Percentiles rank a stretch among this genome's conserved stretches.
phyloP scores from a whole-genome alignment of 768 basidiomycete species.

The Serendipita sp. region DNA sequence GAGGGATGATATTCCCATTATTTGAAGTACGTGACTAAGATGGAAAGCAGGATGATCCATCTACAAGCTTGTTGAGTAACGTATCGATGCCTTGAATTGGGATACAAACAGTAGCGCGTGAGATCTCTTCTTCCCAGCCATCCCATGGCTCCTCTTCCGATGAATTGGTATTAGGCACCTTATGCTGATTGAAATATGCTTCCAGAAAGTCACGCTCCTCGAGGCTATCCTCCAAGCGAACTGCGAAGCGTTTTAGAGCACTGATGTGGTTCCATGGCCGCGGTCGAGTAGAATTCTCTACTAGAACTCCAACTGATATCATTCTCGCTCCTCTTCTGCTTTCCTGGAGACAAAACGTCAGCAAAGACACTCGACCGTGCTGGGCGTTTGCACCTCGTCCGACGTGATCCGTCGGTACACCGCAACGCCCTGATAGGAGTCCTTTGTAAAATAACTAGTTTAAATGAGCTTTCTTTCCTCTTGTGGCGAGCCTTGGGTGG shows the following conservation, averaged over 20 bases:
- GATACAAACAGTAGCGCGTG: constrained; percentile 25
- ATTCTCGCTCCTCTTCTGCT: constrained; percentile 70
- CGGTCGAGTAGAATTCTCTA: constrained; percentile 45
- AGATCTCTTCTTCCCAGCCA: constrained; percentile 53
- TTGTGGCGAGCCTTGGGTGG: not conserved
- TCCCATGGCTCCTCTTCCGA: constrained; percentile 44
- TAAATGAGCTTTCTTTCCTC: constrained; percentile 4
- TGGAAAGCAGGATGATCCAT: constrained; percentile 42
- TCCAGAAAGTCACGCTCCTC: constrained; percentile 46
- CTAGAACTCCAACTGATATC: constrained; percentile 57
- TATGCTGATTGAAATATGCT: constrained; percentile 49
- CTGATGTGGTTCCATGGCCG: constrained; percentile 62
- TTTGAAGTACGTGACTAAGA: constrained; percentile 56
- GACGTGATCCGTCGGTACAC: constrained; percentile 57
- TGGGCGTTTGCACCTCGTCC: constrained; percentile 23
- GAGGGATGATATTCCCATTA: constrained; percentile 61
- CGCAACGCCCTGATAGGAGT: constrained; percentile 50
- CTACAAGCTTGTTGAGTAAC: constrained; percentile 9
- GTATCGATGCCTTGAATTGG: not conserved
- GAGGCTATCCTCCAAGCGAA: constrained; percentile 27
- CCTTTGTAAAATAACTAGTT: constrained; percentile 57
- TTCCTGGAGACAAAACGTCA: constrained; percentile 13
- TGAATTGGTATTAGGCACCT: constrained; percentile 31
- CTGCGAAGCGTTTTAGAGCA: constrained; percentile 43
- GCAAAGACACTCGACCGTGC: not conserved